Evolutionary conservation across 345 rosid genomes (phyloP), one percentile per base, ranked within the genome.

Genomic region (Eutrema heterophyllum): DNA sequence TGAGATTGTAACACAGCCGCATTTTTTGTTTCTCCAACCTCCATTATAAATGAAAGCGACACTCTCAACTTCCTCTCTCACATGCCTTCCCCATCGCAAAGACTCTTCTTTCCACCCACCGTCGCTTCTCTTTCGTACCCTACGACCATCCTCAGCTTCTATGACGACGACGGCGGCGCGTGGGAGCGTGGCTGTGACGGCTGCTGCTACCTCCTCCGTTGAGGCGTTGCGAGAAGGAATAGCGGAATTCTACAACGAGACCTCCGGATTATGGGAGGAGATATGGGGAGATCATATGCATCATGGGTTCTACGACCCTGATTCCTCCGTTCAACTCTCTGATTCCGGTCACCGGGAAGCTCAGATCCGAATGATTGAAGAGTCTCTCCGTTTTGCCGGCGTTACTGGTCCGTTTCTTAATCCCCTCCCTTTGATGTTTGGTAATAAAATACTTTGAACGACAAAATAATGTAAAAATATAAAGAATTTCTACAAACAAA

Each of bases 281-380:
- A 78, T 94, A 3, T 94, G 98, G 98, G 98, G 98, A 35, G 94
- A 91, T 70, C 98, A 94, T 59, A 88, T 94, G 97, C 98, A 94
- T 78, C 98, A 94, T 56, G 98, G 98, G 21, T 94, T 83, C 69
- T 94, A 94, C 76, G 88, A 88, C 4, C 77, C 84, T 2, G 70
- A 66, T 24, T 71, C 79, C 15, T 51, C 69, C 15, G 83, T 69
- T 71, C 78, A 86, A 16, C 78, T 77, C 38, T 69, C 83, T 2
- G 73, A 67, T 24, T 69, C 89, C 11, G 84, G 78, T 66, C 97
- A 94, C 54, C 83, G 85, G 7, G 81, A 81, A 16, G 96, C 97
- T 53, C 98, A 91, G 87, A 83, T 85, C 72, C 95, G 95, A 5
- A 86, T 91, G 97, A 87, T 94, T n/a, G 89, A 89, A 61, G 93